These are phyloP conservation scores for Cetraspora pellucida DNA, from an alignment of 192 early-diverging fungal genomes.

Conservation along the genomic window DNA sequence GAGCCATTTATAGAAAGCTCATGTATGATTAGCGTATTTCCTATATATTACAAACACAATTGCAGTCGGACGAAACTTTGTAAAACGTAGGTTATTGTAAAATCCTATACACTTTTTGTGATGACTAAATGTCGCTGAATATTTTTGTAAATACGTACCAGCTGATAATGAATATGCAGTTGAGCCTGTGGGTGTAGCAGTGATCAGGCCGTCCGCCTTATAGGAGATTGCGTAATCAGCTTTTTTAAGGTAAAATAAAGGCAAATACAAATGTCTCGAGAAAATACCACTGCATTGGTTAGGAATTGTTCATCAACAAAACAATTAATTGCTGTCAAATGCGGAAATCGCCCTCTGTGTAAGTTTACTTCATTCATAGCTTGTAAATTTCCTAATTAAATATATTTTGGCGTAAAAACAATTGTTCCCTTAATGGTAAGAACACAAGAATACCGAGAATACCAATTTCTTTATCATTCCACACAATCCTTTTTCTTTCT, in stretches of 20 bases:
- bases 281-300: conserved; percentile 74
- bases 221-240: conserved; percentile 6
- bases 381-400: conserved; percentile 45
- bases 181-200: conserved; percentile 88
- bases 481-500: conserved; percentile 55
- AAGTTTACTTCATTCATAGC: conserved; percentile 89
- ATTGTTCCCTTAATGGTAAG: not conserved
- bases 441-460: not conserved
- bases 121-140: not conserved
- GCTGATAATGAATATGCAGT: conserved; percentile 91
- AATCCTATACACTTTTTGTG: not conserved
- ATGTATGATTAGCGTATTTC: too few species aligned
- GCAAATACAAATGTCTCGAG: conserved; percentile 35
- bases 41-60: too few species aligned
- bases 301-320: conserved; percentile 79
- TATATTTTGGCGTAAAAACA: not conserved
- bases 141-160: conserved; percentile 32
- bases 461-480: conserved; percentile 53
- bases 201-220: conserved; percentile 62
- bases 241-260: not conserved
- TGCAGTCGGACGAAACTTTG: too few species aligned
- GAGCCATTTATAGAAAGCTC: too few species aligned
- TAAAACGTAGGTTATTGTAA: not conserved
- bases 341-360: conserved; percentile 85
- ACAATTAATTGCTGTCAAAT: conserved; percentile 79